Evolutionary conservation across 192 early-diverging fungal genomes (phyloP), one percentile per base, ranked within the genome.

Genomic region (Coemansia sp.): DNA sequence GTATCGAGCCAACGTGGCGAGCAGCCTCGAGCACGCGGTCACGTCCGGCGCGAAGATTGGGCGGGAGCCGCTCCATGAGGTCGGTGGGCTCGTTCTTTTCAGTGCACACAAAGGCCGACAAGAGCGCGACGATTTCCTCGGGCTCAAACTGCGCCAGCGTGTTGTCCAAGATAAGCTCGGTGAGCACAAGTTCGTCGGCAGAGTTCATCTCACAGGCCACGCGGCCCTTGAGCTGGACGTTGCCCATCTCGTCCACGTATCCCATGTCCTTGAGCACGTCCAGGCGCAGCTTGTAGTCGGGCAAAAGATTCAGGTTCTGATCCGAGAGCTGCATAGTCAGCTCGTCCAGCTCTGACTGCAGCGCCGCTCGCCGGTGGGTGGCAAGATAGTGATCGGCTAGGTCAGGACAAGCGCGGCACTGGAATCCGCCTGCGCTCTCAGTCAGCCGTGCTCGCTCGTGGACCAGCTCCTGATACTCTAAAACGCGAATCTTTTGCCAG

Each of bases 181-280:
- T 98, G 21, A 99, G 83, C 14, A 98, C 86, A 46, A 99, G 84
- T 74, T 95, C 96, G 72, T 99, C 96, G 2, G 93, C 95, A 16
- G 95, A 92, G 80, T 97, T 98, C 77, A 99, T 96, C 86, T 97
- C 95, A 78, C 96, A 98, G 0, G 95, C 97, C 0, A 99, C 94
- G 3, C 93, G 88, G 21, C 97, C 97, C 83, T 98, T 99, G 59
- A 97, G 89, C 67, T 94, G 92, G 17, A 99, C 95, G 3, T 93
- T 94, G 32, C 88, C 88, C 63, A 88, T 87, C 66, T 91, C 90
- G 35, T 95, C 95, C 26, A 98, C 87, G 66, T 92, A 97, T 1
- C 88, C 86, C 58, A 97, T 76, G 13, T 80, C 77, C 65, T 93
- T 88, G 37, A 99, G 87, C 37, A 99, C 95, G 13, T 92, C 88